A percentile compares a stretch with the other conserved stretches of the same genome.
Conservation (phyloP, 768 basidiomycete genomes). For the Suillus bovinus region DNA sequence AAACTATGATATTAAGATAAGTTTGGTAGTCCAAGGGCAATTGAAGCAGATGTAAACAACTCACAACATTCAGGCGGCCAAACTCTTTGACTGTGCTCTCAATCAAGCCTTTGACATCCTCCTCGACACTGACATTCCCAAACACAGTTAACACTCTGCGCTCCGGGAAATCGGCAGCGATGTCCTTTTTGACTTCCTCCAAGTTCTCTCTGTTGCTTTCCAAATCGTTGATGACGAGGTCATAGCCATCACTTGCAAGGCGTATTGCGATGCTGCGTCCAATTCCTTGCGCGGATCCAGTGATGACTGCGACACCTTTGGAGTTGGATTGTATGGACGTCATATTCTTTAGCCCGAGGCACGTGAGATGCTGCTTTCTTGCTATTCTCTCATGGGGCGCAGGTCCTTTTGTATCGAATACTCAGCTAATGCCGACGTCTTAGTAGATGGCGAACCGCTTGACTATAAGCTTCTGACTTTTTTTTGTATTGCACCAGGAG, state of each 20-base stretch:
- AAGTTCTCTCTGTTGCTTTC: slow-evolving; percentile 19
- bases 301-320: slow-evolving; percentile 33
- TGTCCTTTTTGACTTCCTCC: slow-evolving; percentile 17
- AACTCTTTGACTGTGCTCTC: slow-evolving; percentile 23
- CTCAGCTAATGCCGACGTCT: neutral
- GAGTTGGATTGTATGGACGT: neutral
- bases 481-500: neutral
- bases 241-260: slow-evolving; percentile 38
- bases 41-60: slow-evolving; percentile 8
- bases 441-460: neutral
- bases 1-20: slow-evolving; percentile 7
- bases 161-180: slow-evolving; percentile 12
- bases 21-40: neutral
- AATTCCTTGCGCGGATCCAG: slow-evolving; percentile 34
- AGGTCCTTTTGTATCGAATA: neutral
- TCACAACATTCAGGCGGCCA: slow-evolving; percentile 37
- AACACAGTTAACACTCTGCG: slow-evolving; percentile 13
- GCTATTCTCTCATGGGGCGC: neutral
- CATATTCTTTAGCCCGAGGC: too few species aligned
- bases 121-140: slow-evolving; percentile 31
- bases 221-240: slow-evolving; percentile 37
- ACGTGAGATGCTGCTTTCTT: neutral
- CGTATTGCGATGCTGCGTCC: slow-evolving; percentile 36
- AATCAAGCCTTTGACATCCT: slow-evolving; percentile 33
- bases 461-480: neutral